Evolutionary conservation across 2,329 filamentous ascomycete species (phyloP).

Genomic region (Coccinonectria pachysandricola): DNA sequence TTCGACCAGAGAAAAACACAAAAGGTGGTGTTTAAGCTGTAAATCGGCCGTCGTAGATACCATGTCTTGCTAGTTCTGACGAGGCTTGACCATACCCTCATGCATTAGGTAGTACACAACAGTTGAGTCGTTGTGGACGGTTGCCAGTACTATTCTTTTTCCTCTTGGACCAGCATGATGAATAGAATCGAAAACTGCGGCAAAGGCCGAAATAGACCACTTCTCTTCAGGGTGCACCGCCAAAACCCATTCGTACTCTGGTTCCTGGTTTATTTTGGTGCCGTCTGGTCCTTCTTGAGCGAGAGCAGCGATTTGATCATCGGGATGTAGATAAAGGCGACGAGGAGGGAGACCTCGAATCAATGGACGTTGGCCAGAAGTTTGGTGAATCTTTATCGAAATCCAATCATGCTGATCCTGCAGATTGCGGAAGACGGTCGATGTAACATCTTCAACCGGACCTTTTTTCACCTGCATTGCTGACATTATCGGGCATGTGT

Average conservation of each 20-base stretch:
- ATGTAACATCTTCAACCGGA: constrained; percentile 18
- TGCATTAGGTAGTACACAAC: constrained; percentile 79
- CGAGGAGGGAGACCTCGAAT: constrained; percentile 64
- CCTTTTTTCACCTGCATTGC: constrained; percentile 8
- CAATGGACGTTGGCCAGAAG: constrained; percentile 42
- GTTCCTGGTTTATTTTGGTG: constrained; percentile 33
- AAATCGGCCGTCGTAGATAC: constrained; percentile 1
- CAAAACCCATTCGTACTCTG: constrained; percentile 66
- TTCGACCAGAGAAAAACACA: background rate
- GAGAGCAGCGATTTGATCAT: constrained; percentile 67
- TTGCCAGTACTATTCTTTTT: constrained; percentile 66
- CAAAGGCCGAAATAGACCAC: constrained; percentile 57
- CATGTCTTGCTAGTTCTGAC: constrained; percentile 54
- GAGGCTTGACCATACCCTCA: constrained; percentile 76
- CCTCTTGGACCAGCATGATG: constrained; percentile 34
- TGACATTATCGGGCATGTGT: no score
- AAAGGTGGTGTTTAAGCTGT: constrained; percentile 1
- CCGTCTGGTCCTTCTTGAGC: constrained; percentile 44
- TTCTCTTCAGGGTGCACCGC: constrained; percentile 64
- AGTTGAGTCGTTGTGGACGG: constrained; percentile 69
- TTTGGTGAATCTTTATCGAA: constrained; percentile 43
- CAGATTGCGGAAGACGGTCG: constrained; percentile 58
- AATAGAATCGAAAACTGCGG: constrained; percentile 59
- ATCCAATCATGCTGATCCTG: constrained; percentile 69
- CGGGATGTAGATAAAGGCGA: constrained; percentile 68